A percentile compares a stretch with the other conserved stretches of the same genome.
Evolutionary conservation across 2,329 filamentous ascomycete species (phyloP).

Genomic region (Podosphaera xanthii): DNA sequence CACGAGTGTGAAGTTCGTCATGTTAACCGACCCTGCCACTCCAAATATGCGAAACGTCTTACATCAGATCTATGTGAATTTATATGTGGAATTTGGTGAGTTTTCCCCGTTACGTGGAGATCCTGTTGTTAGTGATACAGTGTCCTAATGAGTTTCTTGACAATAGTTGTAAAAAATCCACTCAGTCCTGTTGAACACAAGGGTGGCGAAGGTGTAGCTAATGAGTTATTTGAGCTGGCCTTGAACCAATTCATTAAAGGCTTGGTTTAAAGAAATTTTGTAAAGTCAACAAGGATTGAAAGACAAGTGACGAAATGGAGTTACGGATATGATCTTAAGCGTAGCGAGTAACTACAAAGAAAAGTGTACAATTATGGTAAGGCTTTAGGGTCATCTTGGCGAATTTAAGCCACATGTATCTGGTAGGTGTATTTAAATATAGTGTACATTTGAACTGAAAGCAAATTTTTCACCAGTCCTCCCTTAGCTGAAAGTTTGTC

Average conservation of each 20-base stretch:
- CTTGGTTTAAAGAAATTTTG: conserved; percentile 20
- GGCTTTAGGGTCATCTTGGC: no score
- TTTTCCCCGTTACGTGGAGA: conserved; percentile 4
- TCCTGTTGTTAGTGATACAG: no score
- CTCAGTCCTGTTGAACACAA: conserved; percentile 45
- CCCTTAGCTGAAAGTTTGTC: not conserved
- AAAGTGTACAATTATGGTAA: no score
- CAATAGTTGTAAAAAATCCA: conserved; percentile 45
- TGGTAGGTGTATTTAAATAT: no score
- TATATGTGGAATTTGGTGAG: conserved; percentile 86
- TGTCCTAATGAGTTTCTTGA: conserved; percentile 2
- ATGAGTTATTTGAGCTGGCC: conserved; percentile 47
- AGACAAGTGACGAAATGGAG: not conserved
- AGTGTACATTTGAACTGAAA: no score
- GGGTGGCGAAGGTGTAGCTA: conserved; percentile 43
- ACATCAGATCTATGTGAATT: conserved; percentile 95
- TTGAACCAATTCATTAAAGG: conserved; percentile 58
- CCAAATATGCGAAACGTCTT: conserved; percentile 82
- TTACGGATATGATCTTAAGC: no score
- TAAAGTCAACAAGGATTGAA: no score
- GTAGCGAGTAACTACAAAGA: no score
- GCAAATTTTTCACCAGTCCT: not conserved
- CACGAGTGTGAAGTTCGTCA: conserved; percentile 83
- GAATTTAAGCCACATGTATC: no score
- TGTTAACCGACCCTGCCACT: conserved; percentile 78